Evolutionary conservation across 495 filamentous ascomycete species (phyloP).

Genomic region (Podospora appendiculata): DNA sequence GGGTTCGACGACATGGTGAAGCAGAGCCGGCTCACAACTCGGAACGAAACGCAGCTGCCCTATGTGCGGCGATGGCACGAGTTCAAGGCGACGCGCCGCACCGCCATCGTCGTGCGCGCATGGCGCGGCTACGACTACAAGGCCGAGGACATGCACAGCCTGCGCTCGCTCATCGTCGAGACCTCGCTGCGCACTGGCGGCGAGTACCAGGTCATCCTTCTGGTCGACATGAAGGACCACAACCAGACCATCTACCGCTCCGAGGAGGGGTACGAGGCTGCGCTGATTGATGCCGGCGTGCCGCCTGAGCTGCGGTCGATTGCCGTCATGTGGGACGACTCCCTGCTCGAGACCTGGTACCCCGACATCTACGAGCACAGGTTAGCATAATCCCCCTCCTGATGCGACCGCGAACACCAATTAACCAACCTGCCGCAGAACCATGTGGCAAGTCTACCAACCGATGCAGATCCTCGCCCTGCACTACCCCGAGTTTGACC

Average conservation of each 20-base stretch:
- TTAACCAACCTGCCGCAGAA: slow-evolving; percentile 10
- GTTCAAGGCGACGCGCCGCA: slow-evolving; percentile 18
- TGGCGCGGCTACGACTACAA: slow-evolving; percentile 36
- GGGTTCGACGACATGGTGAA: slow-evolving; percentile 14
- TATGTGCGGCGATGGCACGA: slow-evolving; percentile 23
- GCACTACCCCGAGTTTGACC: slow-evolving; percentile 51
- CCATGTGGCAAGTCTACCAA: slow-evolving; percentile 31
- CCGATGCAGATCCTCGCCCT: slow-evolving; percentile 51
- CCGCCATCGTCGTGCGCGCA: slow-evolving; percentile 33
- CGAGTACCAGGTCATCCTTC: slow-evolving; percentile 51
- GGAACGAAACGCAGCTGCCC: slow-evolving; percentile 15
- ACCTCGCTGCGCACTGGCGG: slow-evolving; percentile 45
- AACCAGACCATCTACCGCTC: slow-evolving; percentile 42
- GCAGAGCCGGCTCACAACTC: slow-evolving; percentile 16
- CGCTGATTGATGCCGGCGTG: slow-evolving; percentile 38
- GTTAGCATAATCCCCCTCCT: slow-evolving; percentile 8
- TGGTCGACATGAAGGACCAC: slow-evolving; percentile 51
- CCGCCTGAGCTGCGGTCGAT: slow-evolving; percentile 50
- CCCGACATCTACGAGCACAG: slow-evolving; percentile 26
- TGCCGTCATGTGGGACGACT: slow-evolving; percentile 47
- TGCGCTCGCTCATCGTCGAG: slow-evolving; percentile 51
- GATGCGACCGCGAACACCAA: background rate
- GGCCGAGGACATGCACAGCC: slow-evolving; percentile 33
- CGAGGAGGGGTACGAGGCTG: slow-evolving; percentile 39
- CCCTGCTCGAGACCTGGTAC: slow-evolving; percentile 32